Conservation (phyloP, 2,329 filamentous ascomycete genomes). For the Epichloe scottii region DNA sequence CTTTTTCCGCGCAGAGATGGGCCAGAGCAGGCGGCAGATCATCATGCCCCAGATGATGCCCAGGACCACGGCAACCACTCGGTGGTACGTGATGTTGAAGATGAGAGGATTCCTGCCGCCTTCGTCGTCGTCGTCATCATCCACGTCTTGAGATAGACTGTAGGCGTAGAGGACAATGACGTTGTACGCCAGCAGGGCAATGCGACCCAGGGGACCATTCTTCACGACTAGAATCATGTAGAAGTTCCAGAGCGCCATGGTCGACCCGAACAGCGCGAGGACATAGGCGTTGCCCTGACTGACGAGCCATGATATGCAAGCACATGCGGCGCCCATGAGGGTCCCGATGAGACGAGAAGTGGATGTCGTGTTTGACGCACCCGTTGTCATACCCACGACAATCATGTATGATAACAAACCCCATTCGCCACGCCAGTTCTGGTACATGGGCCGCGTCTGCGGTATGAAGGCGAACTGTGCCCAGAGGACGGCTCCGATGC, state of each 20-base stretch:
- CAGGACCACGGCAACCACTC: conserved; percentile 72
- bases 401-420: conserved; percentile 95
- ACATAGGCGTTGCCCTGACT: conserved; percentile 60
- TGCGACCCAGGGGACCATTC: conserved; percentile 82
- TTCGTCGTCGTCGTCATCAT: conserved; percentile 77
- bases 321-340: conserved; percentile 62
- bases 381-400: conserved; percentile 95
- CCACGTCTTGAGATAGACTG: conserved; percentile 67
- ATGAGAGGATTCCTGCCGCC: conserved; percentile 76
- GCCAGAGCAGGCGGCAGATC: conserved; percentile 82
- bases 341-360: conserved; percentile 80
- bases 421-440: conserved; percentile 92
- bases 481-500: conserved; percentile 77
- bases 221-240: conserved; percentile 77
- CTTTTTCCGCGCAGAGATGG: conserved; percentile 78
- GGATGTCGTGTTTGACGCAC: conserved; percentile 87
- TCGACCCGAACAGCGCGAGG: conserved; percentile 70
- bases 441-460: conserved; percentile 65
- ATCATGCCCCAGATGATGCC: conserved; percentile 90
- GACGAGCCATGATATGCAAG: conserved; percentile 66
- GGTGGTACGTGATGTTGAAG: conserved; percentile 74
- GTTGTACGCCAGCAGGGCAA: conserved; percentile 93
- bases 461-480: conserved; percentile 80
- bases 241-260: conserved; percentile 72
- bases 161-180: conserved; percentile 91